Conservation (phyloP, 2,329 filamentous ascomycete genomes). For the Tothia fuscella region DNA sequence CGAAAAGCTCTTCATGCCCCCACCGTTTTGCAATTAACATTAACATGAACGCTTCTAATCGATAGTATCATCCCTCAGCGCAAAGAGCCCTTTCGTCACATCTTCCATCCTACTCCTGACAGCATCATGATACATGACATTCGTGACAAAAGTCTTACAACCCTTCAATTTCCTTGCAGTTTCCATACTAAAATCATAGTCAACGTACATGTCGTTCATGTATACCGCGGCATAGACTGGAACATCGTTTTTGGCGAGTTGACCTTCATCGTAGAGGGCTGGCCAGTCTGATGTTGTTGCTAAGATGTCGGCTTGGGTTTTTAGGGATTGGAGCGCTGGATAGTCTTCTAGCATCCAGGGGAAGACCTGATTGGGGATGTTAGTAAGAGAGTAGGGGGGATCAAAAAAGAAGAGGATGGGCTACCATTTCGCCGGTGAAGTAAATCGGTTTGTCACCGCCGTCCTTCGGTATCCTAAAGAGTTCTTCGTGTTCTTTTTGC, state of each 20-base stretch:
- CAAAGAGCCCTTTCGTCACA: conserved; percentile 64
- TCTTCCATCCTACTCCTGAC: conserved; percentile 62
- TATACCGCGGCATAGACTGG: conserved; percentile 79
- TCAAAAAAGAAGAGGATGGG: conserved; percentile 22
- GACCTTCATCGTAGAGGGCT: conserved; percentile 60
- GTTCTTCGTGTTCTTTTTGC: conserved; percentile 28
- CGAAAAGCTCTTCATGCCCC: no score
- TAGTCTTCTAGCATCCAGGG: conserved; percentile 76
- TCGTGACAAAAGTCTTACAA: conserved; percentile 73
- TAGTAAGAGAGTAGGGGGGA: conserved; percentile 1
- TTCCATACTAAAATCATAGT: conserved; percentile 58
- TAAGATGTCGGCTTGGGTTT: conserved; percentile 56
- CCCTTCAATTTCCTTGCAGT: conserved; percentile 65
- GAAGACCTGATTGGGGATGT: conserved; percentile 47
- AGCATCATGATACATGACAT: conserved; percentile 78
- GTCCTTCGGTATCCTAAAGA: conserved; percentile 34
- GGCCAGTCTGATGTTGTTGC: conserved; percentile 61
- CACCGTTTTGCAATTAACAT: no score
- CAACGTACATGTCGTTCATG: conserved; percentile 86
- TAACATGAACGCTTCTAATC: no score
- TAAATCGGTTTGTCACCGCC: conserved; percentile 44
- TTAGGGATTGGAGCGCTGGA: conserved; percentile 58
- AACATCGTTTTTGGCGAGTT: conserved; percentile 64
- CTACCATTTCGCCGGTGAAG: conserved; percentile 93
- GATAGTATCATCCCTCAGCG: conserved; percentile 57